Percentiles rank a stretch among this genome's conserved stretches.
Evolutionary conservation across 306 rosid species (phyloP).

Genomic region (Purshia tridentata): DNA sequence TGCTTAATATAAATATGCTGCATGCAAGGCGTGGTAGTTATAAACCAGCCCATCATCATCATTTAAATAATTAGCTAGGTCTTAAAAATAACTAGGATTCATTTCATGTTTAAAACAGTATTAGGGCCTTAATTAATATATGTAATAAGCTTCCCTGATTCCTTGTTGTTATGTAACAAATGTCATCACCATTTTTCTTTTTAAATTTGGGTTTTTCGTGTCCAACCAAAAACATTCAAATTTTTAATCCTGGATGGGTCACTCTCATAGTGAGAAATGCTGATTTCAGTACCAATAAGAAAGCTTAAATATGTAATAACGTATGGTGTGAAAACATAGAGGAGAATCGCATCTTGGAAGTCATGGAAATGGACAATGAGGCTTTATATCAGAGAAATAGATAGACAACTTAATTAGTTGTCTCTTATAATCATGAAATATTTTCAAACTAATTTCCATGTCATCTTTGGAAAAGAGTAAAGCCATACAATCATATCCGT

Average conservation of each 20-base stretch:
- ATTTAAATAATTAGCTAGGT: not conserved
- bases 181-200: not conserved
- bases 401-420: not conserved
- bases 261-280: not conserved
- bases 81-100: not conserved
- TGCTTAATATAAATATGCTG: not conserved
- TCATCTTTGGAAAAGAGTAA: not conserved
- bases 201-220: not conserved
- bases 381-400: not conserved
- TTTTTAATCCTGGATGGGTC: not conserved
- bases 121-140: not conserved
- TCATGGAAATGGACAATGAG: not conserved
- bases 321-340: not conserved
- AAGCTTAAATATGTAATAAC: not conserved
- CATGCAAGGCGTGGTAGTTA: not conserved
- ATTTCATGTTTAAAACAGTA: not conserved
- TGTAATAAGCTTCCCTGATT: not conserved
- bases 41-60: not conserved
- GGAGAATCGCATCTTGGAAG: not conserved
- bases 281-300: not conserved
- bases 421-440: not conserved
- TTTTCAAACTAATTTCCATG: not conserved
- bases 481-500: not conserved
- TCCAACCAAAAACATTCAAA: not conserved
- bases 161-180: too few species aligned